phyloP scores from a whole-genome alignment of 768 basidiomycete species.

The Boletus sp. region DNA sequence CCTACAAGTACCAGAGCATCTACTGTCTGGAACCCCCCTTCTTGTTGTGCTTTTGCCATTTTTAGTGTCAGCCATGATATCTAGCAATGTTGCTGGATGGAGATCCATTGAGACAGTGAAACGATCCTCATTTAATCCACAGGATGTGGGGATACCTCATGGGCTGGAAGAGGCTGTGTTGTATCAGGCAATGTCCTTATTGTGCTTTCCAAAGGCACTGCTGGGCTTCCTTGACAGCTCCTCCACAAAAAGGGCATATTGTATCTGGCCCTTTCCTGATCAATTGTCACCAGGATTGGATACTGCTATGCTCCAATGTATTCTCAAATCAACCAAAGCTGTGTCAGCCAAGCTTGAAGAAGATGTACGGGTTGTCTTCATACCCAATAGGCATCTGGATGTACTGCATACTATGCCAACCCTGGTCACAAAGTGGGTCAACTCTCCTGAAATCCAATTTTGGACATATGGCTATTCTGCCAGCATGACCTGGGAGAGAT shows the following conservation, averaged over 20 bases:
- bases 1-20: conserved; percentile 40
- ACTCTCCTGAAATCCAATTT: conserved; percentile 50
- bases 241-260: conserved; percentile 39
- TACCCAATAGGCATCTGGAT: conserved; percentile 57
- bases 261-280: conserved; percentile 43
- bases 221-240: conserved; percentile 43
- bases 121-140: not conserved
- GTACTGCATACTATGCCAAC: conserved; percentile 47
- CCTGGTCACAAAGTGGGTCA: conserved; percentile 45
- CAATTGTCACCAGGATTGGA: conserved; percentile 38
- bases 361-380: conserved; percentile 54
- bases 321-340: conserved; percentile 46
- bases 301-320: conserved; percentile 37
- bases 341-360: conserved; percentile 35
- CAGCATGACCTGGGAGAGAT: conserved; percentile 44
- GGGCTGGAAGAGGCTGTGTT: conserved; percentile 13
- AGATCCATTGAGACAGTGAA: conserved; percentile 10
- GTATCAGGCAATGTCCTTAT: conserved; percentile 28
- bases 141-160: not conserved
- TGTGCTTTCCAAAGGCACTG: conserved; percentile 48
- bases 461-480: conserved; percentile 67
- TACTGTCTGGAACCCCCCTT: conserved; percentile 15
- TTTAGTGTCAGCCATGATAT: conserved; percentile 14
- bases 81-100: conserved; percentile 13
- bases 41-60: conserved; percentile 29